A percentile compares a stretch with the other conserved stretches of the same genome.
Evolutionary conservation across 768 basidiomycete species (phyloP).

Genomic region (Termitomyces heimii): DNA sequence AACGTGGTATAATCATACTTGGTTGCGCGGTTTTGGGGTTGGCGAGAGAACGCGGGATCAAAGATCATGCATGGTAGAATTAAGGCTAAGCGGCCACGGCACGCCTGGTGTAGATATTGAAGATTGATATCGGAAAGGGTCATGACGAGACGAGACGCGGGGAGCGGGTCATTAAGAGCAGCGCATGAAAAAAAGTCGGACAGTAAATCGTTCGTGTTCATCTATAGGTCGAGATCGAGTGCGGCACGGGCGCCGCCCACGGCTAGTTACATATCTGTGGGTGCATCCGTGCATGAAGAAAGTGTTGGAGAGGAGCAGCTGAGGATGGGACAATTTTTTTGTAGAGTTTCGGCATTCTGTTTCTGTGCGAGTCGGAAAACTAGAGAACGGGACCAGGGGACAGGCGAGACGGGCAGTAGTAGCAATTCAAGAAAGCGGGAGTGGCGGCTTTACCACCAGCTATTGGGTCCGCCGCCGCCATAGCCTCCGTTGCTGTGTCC

Average conservation of each 20-base stretch:
- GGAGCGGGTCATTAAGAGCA: conserved; percentile 49
- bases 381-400: background rate
- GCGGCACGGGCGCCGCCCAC: conserved; percentile 5
- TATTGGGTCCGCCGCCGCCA: conserved; percentile 23
- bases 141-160: conserved; percentile 34
- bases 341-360: conserved; percentile 23
- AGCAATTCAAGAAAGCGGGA: background rate
- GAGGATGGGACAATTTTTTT: conserved; percentile 17
- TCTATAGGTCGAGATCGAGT: conserved; percentile 31
- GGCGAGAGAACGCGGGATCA: background rate
- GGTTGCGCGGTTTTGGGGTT: background rate
- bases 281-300: conserved; percentile 14
- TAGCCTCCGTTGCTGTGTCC: conserved; percentile 20
- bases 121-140: conserved; percentile 33
- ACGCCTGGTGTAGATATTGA: conserved; percentile 9
- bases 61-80: conserved; percentile 5
- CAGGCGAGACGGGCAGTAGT: conserved; percentile 10
- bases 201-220: conserved; percentile 15
- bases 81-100: conserved; percentile 3
- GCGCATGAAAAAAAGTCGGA: conserved; percentile 32
- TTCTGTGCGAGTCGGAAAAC: conserved; percentile 18
- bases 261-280: background rate
- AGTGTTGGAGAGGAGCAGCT: background rate
- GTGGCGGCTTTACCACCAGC: conserved; percentile 37
- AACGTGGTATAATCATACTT: background rate